Conservation (phyloP, 2,329 filamentous ascomycete species). For the Westerdykella aurantiaca region DNA sequence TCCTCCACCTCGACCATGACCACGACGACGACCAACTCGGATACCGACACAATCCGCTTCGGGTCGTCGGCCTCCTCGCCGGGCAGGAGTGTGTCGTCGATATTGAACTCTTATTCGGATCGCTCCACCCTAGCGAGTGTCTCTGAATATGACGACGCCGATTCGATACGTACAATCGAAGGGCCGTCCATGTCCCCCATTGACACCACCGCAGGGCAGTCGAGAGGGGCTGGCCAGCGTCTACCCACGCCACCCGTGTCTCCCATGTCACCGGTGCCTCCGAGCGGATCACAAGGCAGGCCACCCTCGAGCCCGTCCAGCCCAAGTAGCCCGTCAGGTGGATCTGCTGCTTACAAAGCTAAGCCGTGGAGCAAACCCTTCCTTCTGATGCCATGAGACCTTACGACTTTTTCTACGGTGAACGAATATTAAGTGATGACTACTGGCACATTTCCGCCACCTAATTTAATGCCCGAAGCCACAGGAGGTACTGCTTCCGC, state of each 20-base stretch:
- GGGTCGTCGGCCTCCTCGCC: constrained; percentile 13
- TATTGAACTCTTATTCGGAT: constrained; percentile 28
- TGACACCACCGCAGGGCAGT: constrained; percentile 13
- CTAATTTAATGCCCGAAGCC: neutral
- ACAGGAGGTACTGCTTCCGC: constrained; percentile 9
- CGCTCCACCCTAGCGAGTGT: constrained; percentile 25
- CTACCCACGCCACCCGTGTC: constrained; percentile 2
- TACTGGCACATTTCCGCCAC: no score
- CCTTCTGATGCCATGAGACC: constrained; percentile 23
- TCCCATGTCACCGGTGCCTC: constrained; percentile 5
- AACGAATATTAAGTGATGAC: neutral
- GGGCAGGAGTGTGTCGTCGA: constrained; percentile 21
- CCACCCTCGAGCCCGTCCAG: constrained; percentile 1
- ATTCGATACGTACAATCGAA: constrained; percentile 24
- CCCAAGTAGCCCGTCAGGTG: constrained; percentile 14
- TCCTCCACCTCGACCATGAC: constrained; percentile 23
- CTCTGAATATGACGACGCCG: constrained; percentile 23
- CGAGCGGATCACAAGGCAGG: constrained; percentile 1
- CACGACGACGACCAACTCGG: constrained; percentile 17
- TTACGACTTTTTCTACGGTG: neutral
- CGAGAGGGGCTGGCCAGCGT: constrained; percentile 7
- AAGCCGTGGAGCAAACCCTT: constrained; percentile 31
- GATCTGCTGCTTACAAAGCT: constrained; percentile 10
- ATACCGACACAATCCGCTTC: constrained; percentile 27
- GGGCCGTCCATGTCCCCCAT: constrained; percentile 8